Percentiles rank a stretch among this genome's conserved stretches.
Evolutionary conservation across 2,329 filamentous ascomycete species (phyloP).

Genomic region (Exophiala sp.): DNA sequence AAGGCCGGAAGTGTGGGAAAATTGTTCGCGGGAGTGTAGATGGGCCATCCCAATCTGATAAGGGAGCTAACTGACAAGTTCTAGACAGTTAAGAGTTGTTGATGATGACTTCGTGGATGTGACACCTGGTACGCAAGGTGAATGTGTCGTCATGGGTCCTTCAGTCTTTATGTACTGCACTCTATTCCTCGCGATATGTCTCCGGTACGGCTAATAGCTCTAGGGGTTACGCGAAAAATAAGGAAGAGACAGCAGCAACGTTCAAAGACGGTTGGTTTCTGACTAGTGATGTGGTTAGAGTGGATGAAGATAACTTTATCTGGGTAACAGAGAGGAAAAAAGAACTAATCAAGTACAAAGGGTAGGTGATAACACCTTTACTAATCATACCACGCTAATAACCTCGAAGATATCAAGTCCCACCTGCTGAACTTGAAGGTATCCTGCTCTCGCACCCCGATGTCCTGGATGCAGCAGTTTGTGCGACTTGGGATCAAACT

Average conservation of each 20-base stretch:
- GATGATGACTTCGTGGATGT: conserved; percentile 1
- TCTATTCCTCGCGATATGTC: background rate
- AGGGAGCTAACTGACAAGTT: background rate
- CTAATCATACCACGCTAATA: background rate
- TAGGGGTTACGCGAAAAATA: conserved; percentile 20
- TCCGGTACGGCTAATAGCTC: background rate
- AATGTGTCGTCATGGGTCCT: background rate
- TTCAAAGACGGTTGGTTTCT: conserved; percentile 21
- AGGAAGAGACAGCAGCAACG: conserved; percentile 10
- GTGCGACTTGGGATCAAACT: conserved; percentile 34
- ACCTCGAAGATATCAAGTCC: conserved; percentile 36
- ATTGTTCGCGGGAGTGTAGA: conserved; percentile 1
- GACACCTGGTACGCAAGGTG: background rate
- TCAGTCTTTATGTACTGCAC: conserved; percentile 1
- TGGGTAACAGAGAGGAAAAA: conserved; percentile 24
- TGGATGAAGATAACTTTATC: conserved; percentile 21
- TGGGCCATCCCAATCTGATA: too few relatives aligned
- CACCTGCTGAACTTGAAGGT: conserved; percentile 47
- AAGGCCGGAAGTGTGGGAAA: conserved; percentile 1
- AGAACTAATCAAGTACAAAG: conserved; percentile 28
- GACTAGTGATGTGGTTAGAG: conserved; percentile 22
- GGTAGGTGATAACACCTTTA: conserved; percentile 12
- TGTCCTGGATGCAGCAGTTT: conserved; percentile 46
- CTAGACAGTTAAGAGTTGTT: conserved; percentile 2
- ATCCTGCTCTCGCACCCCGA: conserved; percentile 42